Base-by-base conservation (phyloP, 495 filamentous ascomycete genomes). In the Aspergillus biplanus region DNA sequence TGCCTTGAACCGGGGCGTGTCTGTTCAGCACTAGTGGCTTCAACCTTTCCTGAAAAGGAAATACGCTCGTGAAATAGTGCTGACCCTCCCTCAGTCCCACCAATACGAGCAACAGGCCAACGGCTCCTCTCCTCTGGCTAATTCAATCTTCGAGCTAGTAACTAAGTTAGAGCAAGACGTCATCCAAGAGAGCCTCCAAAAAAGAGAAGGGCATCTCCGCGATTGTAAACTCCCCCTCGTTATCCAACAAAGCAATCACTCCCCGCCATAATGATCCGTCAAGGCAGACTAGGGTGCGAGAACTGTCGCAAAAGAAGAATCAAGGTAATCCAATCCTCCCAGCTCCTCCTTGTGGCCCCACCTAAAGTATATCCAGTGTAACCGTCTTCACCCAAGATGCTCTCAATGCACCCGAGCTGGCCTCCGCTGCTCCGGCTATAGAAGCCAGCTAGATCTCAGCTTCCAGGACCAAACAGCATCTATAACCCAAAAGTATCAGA, bases 401-500 rank as follows among this genome's bases (percentile, higher is more conserved):
- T 44, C 39, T 44, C 39, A 44, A 44, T 44, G 39, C n/a, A n/a
- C 39, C 39, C 39, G 39, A 9, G 39, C 39, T 44, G 39, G 39
- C 7, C n/a, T 44, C 4, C 39, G n/a, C 11, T 44, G 39, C 39
- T 44, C 39, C n/a, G 39, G 39, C 4, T 44, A 44, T 6, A 11
- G 39, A 9, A 44, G 12, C n/a, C 39, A 11, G 7, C 39, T 44
- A 9, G 39, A 44, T 1, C 39, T 44, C 4, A 11, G 4, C 12
- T 44, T 44, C 39, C 39, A 44, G 39, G 39, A 44, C n/a, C 39
- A 44, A n/a, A 44, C 39, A 12, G n/a, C n/a, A n/a, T 12, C 39
- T 44, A 44, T 44, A 44, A 0, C 39, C n/a, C 39, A n/a, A n/a
- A 44, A 44, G 39, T 44, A 44, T n/a, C 39, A n/a, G 11, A 44